Evolutionary conservation across 2,329 filamentous ascomycete species (phyloP).

Genomic region (Lachnum nothofagi): DNA sequence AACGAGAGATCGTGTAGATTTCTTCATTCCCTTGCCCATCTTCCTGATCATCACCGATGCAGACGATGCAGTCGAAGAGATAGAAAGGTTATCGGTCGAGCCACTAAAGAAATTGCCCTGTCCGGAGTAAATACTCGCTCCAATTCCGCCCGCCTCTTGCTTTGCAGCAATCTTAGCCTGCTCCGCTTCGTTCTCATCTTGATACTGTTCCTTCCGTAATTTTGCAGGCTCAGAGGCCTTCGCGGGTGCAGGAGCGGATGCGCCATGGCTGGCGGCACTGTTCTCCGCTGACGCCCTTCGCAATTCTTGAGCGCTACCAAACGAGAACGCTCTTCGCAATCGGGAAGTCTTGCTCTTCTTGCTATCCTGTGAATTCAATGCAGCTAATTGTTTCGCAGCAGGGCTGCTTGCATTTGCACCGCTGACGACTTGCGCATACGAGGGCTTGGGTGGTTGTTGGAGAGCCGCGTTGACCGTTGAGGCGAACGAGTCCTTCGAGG

Average conservation of each 20-base stretch:
- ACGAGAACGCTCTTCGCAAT: constrained; percentile 87
- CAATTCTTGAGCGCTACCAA: constrained; percentile 90
- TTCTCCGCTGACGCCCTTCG: constrained; percentile 67
- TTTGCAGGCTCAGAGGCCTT: constrained; percentile 50
- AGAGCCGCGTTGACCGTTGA: constrained; percentile 33
- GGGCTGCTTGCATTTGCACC: constrained; percentile 42
- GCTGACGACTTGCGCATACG: constrained; percentile 31
- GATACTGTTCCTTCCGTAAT: constrained; percentile 58
- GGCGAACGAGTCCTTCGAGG: constrained; percentile 38
- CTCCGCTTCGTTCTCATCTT: constrained; percentile 70
- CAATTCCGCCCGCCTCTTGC: constrained; percentile 87
- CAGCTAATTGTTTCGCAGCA: constrained; percentile 77
- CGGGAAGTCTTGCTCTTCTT: constrained; percentile 82
- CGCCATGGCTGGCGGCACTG: constrained; percentile 35
- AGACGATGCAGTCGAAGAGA: constrained; percentile 83
- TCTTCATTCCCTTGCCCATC: constrained; percentile 99
- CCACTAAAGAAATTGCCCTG: constrained; percentile 78
- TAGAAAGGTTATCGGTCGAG: constrained; percentile 91
- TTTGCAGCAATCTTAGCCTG: constrained; percentile 86
- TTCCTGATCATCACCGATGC: constrained; percentile 93
- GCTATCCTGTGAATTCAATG: constrained; percentile 76
- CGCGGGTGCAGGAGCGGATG: constrained; percentile 19
- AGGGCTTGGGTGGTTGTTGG: constrained; percentile 28
- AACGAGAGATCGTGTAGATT: constrained; percentile 81
- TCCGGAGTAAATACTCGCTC: constrained; percentile 87